phyloP scores from a whole-genome alignment of 768 basidiomycete genomes.

The Tephrocybe sp. region DNA sequence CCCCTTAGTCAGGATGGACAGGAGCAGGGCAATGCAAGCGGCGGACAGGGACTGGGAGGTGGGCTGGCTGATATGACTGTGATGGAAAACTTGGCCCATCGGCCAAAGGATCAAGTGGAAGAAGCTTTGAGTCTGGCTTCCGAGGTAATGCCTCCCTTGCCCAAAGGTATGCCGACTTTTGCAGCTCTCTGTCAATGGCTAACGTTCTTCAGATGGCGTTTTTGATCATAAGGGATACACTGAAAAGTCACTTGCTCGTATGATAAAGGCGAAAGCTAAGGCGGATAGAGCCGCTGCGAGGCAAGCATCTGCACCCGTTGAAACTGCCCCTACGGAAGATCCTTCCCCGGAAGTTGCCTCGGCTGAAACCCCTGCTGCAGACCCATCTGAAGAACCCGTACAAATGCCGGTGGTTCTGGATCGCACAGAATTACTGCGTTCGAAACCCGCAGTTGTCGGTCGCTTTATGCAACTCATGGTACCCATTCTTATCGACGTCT shows the following conservation, averaged over 20 bases:
- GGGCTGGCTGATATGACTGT: slow-evolving; percentile 96
- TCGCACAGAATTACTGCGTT: slow-evolving; percentile 73
- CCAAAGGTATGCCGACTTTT: slow-evolving; percentile 61
- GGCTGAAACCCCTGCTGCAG: slow-evolving; percentile 35
- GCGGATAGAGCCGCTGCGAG: slow-evolving; percentile 75
- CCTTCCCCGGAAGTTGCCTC: slow-evolving; percentile 22
- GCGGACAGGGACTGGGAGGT: slow-evolving; percentile 80
- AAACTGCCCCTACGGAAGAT: slow-evolving; percentile 21
- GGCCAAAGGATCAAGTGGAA: slow-evolving; percentile 96
- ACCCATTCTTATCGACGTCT: slow-evolving; percentile 96
- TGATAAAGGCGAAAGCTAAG: slow-evolving; percentile 82
- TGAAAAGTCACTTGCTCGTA: slow-evolving; percentile 74
- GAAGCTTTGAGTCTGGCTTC: slow-evolving; percentile 87
- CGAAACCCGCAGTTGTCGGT: slow-evolving; percentile 71
- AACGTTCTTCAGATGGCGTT: slow-evolving; percentile 71
- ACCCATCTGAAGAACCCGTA: slow-evolving; percentile 33
- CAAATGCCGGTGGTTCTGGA: slow-evolving; percentile 40
- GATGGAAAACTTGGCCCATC: slow-evolving; percentile 94
- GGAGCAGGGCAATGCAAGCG: slow-evolving; percentile 58
- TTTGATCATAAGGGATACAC: slow-evolving; percentile 91
- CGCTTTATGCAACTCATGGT: slow-evolving; percentile 87
- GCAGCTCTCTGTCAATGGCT: background rate
- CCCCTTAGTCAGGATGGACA: slow-evolving; percentile 50
- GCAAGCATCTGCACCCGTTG: slow-evolving; percentile 37
- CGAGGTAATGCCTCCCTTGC: slow-evolving; percentile 90